Conservation (phyloP, 1,284 basidiomycete species). For the Malassezia obtusa region DNA sequence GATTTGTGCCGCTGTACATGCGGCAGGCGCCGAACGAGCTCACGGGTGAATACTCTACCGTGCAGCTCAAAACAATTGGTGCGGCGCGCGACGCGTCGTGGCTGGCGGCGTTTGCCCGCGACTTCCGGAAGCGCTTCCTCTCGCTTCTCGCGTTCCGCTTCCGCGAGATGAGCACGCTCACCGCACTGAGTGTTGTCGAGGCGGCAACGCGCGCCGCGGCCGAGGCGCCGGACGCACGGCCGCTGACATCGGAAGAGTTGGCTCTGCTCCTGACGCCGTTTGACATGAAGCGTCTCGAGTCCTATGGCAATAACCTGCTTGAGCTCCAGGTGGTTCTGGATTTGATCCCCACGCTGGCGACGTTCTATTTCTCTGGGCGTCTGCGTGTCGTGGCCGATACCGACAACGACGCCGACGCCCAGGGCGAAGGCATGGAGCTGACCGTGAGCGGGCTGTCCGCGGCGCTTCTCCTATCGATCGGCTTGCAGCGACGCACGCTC, state of each 20-base stretch:
- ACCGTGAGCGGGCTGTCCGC: constrained; percentile 34
- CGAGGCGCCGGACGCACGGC: constrained; percentile 1
- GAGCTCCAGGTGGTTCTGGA: constrained; percentile 95
- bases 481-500: constrained; percentile 79
- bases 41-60: constrained; percentile 90
- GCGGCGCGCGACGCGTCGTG: constrained; percentile 54
- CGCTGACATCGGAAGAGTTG: constrained; percentile 59
- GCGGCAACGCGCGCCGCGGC: constrained; percentile 53
- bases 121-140: constrained; percentile 87
- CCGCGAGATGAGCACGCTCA: constrained; percentile 78
- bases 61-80: constrained; percentile 64
- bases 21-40: constrained; percentile 88
- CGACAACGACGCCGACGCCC: constrained; percentile 18
- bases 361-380: constrained; percentile 67
- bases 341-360: constrained; percentile 68
- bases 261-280: constrained; percentile 71
- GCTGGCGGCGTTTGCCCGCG: constrained; percentile 80
- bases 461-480: constrained; percentile 56
- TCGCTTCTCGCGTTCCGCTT: constrained; percentile 86
- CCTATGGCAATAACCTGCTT: constrained; percentile 89
- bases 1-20: constrained; percentile 82
- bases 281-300: constrained; percentile 87
- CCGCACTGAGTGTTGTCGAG: constrained; percentile 77
- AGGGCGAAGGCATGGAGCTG: constrained; percentile 16
- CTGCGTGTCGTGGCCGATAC: constrained; percentile 32